Evolutionary conservation across 306 rosid species (phyloP).

Genomic region (Pyrus pyrifolia): DNA sequence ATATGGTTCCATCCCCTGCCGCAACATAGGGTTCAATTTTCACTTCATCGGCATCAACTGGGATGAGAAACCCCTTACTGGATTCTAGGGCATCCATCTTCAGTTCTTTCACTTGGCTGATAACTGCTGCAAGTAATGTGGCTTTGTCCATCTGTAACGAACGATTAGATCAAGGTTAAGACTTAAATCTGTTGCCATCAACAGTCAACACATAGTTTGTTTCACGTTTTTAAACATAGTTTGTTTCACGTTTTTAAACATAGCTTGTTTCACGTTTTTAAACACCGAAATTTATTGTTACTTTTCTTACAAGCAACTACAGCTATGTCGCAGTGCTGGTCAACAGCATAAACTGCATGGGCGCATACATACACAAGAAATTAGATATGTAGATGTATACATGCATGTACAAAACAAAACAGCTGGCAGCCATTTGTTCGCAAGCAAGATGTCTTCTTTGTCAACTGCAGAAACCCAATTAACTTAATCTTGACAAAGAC

Average conservation of each 20-base stretch:
- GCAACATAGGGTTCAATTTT: conserved; percentile 47
- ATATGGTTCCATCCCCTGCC: conserved; percentile 31
- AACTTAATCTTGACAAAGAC: not conserved
- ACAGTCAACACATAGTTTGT: not conserved
- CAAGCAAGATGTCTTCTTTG: not conserved
- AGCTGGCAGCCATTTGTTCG: not conserved
- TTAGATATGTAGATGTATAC: too few relatives aligned
- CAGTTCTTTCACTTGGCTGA: conserved; percentile 62
- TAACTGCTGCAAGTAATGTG: conserved; percentile 62
- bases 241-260: not conserved
- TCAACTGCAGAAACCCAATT: not conserved
- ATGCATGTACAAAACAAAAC: not conserved
- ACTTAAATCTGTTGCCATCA: not conserved
- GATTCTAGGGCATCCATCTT: conserved; percentile 67
- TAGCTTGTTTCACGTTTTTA: too few relatives aligned
- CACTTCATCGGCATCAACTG: conserved; percentile 75
- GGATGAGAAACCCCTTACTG: conserved; percentile 56
- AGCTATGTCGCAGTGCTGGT: too few relatives aligned
- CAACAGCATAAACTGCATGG: not conserved
- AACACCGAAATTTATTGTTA: too few relatives aligned
- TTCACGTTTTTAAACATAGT: too few relatives aligned
- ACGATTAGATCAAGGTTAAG: conserved; percentile 15
- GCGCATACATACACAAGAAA: not conserved
- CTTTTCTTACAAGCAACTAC: too few relatives aligned
- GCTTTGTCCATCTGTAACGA: conserved; percentile 83